A percentile compares a stretch with the other conserved stretches of the same genome.
These are phyloP conservation scores for Helicostylum pulchrum DNA, from an alignment of 192 early-diverging fungal genomes.

Conservation along the genomic window DNA sequence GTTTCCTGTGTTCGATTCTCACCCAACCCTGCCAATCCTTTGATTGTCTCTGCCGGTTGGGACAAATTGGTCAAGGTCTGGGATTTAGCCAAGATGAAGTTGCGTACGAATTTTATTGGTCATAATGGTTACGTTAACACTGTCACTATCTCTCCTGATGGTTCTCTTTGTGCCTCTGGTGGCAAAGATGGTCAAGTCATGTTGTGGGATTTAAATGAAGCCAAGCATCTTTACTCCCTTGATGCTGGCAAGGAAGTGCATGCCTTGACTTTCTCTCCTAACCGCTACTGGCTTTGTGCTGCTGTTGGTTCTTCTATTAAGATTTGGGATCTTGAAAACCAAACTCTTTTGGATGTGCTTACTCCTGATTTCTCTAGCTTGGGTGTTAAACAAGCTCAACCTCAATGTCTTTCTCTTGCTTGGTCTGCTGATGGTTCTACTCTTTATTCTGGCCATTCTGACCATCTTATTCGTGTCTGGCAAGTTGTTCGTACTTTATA, in stretches of 20 bases:
- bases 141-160: conserved; percentile 98
- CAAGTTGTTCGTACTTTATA: conserved; percentile 39
- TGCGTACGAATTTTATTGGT: conserved; percentile 97
- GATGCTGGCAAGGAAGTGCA: conserved; percentile 93
- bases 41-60: conserved; percentile 96
- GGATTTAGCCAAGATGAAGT: conserved; percentile 95
- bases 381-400: conserved; percentile 59
- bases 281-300: conserved; percentile 98
- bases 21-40: conserved; percentile 92
- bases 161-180: conserved; percentile 98
- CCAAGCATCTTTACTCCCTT: conserved; percentile 98
- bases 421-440: conserved; percentile 98
- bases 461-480: conserved; percentile 79
- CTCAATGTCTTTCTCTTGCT: conserved; percentile 92
- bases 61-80: conserved; percentile 99
- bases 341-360: conserved; percentile 89
- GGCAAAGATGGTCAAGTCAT: conserved; percentile 97
- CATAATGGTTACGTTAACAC: conserved; percentile 97
- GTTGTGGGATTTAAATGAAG: conserved; percentile 99
- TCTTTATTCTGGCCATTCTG: conserved; percentile 96
- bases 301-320: conserved; percentile 90
- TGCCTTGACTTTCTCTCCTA: conserved; percentile 95
- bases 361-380: conserved; percentile 58
- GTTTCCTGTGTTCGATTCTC: conserved; percentile 98
- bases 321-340: conserved; percentile 99